Base-by-base conservation (phyloP, 106 monocot genomes). In the Dendrobium huoshanense region DNA sequence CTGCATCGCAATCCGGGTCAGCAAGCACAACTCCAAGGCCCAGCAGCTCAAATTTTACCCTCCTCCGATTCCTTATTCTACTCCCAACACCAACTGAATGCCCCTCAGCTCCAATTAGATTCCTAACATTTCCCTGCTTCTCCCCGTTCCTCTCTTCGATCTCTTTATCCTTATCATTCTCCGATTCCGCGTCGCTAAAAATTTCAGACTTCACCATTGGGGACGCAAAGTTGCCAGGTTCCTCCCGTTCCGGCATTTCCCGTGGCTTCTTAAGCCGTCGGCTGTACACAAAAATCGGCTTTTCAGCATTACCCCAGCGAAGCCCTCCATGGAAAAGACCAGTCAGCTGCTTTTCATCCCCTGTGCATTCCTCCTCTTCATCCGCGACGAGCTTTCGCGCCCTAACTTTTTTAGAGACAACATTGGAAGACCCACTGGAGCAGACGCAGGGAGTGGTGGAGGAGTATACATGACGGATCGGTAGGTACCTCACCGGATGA, bases 381-480 rank as follows among this genome's bases (percentile, higher is more conserved):
- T 67, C 40, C n/a, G 78, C 86, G 44, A 77, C 18, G 42, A 84
- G 37, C 77, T 79, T 84, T 22, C 87, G 79, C 3, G 94, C 89
- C 77, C 88, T 91, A 43, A 90, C 88, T 82, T 94, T 94, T 84
- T 90, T 94, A 55, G 91, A 86, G 83, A 90, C 86, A 51, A 88
- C 87, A 55, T 85, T 90, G 75, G 85, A 86, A 0, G 90, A 84
- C 24, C 91, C 89, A 54, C 84, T 82, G 65, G 94, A 81, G 80
- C 79, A 86, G 79, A 86, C 77, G 82, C 80, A 89, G 49, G 94
- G 90, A 44, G 93, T 41, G 20, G 91, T 85, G 59, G 95, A 85
- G 33, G 94, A 97, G 85, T 94, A 92, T 77, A 94, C 81, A 58
- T 74, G 88, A 73, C 82, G 74, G 79, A 92, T 80, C 8, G 92